These are phyloP conservation scores for Pholiota adiposa DNA, from an alignment of 1,284 basidiomycete species.

Conservation along the genomic window DNA sequence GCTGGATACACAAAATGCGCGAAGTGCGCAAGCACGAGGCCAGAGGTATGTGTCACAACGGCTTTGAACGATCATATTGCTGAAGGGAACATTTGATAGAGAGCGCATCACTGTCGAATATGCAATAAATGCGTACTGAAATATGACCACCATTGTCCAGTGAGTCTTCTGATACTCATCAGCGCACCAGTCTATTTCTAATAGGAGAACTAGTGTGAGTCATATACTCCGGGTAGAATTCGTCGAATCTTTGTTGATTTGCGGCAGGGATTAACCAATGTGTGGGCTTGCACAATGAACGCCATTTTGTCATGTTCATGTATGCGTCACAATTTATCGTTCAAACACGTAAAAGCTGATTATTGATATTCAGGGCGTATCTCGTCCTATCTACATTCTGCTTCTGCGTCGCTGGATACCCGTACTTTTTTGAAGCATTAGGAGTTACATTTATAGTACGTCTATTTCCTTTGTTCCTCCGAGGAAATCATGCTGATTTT, in stretches of 20 bases:
- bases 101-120: constrained; percentile 94
- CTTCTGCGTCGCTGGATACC: constrained; percentile 63
- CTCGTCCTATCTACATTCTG: constrained; percentile 65
- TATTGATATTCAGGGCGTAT: constrained; percentile 63
- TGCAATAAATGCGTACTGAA: constrained; percentile 93
- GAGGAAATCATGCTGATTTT: background rate
- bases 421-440: constrained; percentile 58
- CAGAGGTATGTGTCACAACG: constrained; percentile 66
- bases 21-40: constrained; percentile 74
- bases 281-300: constrained; percentile 93
- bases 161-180: constrained; percentile 42
- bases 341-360: too few species aligned
- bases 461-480: constrained; percentile 1
- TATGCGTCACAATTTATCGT: constrained; percentile 39
- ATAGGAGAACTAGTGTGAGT: constrained; percentile 47
- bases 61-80: background rate
- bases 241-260: background rate
- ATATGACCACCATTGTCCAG: constrained; percentile 95
- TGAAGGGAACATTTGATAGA: constrained; percentile 44
- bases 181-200: constrained; percentile 14
- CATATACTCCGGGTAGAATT: background rate
- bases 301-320: constrained; percentile 97
- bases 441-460: constrained; percentile 52
- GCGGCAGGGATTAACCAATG: constrained; percentile 93
- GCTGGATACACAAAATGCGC: constrained; percentile 65